Evolutionary conservation across 129 eudicot genomes (phyloP), one percentile per base, ranked within the genome.

Genomic region (Logfia minima): DNA sequence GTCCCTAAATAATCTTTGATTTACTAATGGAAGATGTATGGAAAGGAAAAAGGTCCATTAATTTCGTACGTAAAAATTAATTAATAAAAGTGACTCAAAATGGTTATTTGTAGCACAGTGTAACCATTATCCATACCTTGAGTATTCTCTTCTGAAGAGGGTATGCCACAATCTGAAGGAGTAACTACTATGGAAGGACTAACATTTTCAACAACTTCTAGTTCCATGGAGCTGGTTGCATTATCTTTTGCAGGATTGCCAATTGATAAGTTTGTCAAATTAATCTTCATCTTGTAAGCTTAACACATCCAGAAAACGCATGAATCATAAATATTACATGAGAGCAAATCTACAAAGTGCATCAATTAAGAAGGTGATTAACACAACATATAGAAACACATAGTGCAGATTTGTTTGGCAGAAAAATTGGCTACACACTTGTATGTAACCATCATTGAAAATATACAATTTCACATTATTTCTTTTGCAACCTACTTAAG

Each of bases 281-380:
- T 58, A 22, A 80, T 80, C 84, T 80, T 80, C 79, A 74, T 7
- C 59, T 74, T 39, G 67, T 80, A 80, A 80, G 84, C 84, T 80
- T 43, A 67, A 19, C 63, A 19, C 70, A 66, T 66, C 53, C 28
- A 55, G 8, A 74, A 41, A 10, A 58, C 4, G 4, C 51, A 69
- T 59, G 4, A 78, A 16, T 16, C 59, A 60, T 56, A 68, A 23
- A 58, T 28, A 63, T 17, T 28, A 19, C 17, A 59, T 70, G 59
- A 23, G 58, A 23, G 19, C 22, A 19, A 70, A 43, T 31, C 37
- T 22, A 34, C 53, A 51, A 5, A 59, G 26, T 65, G 45, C 3
- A 32, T 64, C 52, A 51, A 10, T 53, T n/a, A 32, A 7, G 23
- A 34, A 4, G 14, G 2, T 39, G 8, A 39, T 39, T 6, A 7